Base-by-base conservation (phyloP, 345 rosid genomes). In the Gossypium sturtianum region DNA sequence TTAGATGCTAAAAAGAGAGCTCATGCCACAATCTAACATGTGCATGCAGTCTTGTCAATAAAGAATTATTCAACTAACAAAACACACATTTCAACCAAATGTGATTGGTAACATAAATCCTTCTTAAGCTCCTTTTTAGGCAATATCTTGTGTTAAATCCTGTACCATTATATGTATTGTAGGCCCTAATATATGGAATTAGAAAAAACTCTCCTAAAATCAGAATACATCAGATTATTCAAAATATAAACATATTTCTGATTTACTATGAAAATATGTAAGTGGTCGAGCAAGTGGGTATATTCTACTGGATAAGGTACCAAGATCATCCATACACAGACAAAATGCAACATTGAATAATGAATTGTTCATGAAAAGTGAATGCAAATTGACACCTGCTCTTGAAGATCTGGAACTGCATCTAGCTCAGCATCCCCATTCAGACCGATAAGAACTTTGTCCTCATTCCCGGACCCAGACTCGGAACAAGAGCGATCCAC, bases 401-500 rank as follows among this genome's bases (percentile, higher is more conserved):
- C 93, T 83, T 88, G 91, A 82, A 91, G 94, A 86, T 91, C 99
- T 69, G 93, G 93, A 74, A 78, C 85, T 73, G 90, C 75, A 78
- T 91, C 97, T 71, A 83, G 79, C 78, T 89, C 97, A 80, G 57
- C 88, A 73, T 93, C 92, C 29, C 89, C 97, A 22, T 89, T 90
- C 83, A 90, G 74, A 86, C 85, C 85, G 71, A 89, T 74, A 53
- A 93, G 80, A 78, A 86, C 84, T 29, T 93, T 93, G 74, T 93
- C 97, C 60, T 91, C 86, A 87, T 85, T 87, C 64, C 84, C 81
- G 58, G 91, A 87, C 75, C 91, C 97, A 75, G 94, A 93, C 78
- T 87, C 92, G 2, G 94, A 88, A 74, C 79, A 84, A 73, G 92
- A 89, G 70, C 88, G 81, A 71, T 84, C 83, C 84, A 90, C 94